phyloP scores from a whole-genome alignment of 2,329 filamentous ascomycete species.

The Alternaria panax region DNA sequence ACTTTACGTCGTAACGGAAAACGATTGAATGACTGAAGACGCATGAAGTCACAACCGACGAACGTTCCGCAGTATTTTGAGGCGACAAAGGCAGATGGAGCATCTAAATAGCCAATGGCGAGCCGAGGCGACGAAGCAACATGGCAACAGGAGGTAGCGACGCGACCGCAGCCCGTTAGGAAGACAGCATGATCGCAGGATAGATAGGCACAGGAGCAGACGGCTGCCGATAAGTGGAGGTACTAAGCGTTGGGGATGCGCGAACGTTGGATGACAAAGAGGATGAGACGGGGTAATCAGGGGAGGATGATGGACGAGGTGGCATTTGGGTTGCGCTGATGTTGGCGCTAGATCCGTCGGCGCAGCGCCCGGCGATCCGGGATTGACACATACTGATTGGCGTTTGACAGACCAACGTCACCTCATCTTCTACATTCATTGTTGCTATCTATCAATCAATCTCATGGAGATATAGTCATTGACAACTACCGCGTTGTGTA shows the following conservation, averaged over 20 bases:
- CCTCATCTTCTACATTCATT: background rate
- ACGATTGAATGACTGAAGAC: background rate
- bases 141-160: background rate
- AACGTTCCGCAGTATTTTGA: background rate
- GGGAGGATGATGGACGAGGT: background rate
- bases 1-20: background rate
- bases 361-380: background rate
- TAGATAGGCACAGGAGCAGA: fast-evolving
- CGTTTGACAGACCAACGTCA: background rate
- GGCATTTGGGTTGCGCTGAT: conserved; percentile 1
- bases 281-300: background rate
- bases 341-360: conserved; percentile 4
- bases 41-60: background rate
- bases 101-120: background rate
- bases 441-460: background rate
- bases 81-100: background rate
- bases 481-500: fast-evolving
- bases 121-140: background rate
- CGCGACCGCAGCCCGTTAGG: background rate
- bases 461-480: background rate
- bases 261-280: background rate
- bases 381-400: conserved; percentile 1
- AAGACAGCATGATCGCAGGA: background rate
- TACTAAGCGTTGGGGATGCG: background rate
- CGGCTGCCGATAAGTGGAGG: too few species aligned